Base-by-base conservation (phyloP, 495 filamentous ascomycete genomes). In the Xylaria scruposa region DNA sequence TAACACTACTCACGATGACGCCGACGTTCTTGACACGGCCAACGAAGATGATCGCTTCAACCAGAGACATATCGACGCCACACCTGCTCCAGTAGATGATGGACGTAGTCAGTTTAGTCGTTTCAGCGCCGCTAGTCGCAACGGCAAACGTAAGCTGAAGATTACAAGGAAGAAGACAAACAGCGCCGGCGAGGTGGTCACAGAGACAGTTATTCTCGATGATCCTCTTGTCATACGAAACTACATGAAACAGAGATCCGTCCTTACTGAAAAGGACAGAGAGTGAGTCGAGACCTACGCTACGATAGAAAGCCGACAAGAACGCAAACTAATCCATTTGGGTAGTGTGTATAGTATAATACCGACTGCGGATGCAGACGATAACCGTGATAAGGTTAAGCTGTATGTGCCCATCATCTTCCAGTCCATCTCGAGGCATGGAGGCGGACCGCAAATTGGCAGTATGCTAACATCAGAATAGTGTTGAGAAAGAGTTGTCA, bases 81-180 rank as follows among this genome's bases (percentile, higher is more conserved):
- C 83, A 19, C 82, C 85, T n/a, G 80, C 78, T 17, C 72, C 75
- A 4, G 71, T 85, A 70, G 94, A 97, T 76, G 96, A 98, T 58
- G 93, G 90, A 4, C 90, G 88, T 68, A 97, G 93, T 80, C 93
- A 97, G 76, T 92, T 94, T 72, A 98, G 94, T 74, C 88, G 90
- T 68, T 86, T 91, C 73, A 97, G 93, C 74, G 87, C 88, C 46
- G 82, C 87, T 19, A 92, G 89, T 75, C 90, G 89, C 67, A 84
- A 84, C 26, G 90, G 91, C 68, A 92, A 91, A 74, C 85, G 81
- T 51, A 90, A 94, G 59, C 79, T 97, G 36, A 89, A 89, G 68
- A 98, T 99, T 77, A 88, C 85, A 10, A 90, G 97, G 44, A 84
- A 87, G 46, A 82, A 89, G 59, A 84, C 72, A 61, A 89, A 90